phyloP scores from a whole-genome alignment of 495 filamentous ascomycete species.

The Amorphotheca resinae region DNA sequence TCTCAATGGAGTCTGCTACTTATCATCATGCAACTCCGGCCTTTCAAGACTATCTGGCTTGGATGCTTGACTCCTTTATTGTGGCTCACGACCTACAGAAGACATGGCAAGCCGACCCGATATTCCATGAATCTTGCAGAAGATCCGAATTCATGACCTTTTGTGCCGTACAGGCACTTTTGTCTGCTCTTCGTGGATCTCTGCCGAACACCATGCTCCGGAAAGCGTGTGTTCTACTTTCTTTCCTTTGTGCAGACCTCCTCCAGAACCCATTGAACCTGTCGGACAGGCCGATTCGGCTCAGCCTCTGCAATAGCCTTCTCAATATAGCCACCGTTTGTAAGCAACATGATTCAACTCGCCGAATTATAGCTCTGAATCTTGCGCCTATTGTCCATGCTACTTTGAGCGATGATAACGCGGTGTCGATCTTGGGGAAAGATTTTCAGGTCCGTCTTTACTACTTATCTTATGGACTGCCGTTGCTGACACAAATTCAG shows the following conservation, averaged over 20 bases:
- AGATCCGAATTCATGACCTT: background rate
- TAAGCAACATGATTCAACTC: conserved; percentile 12
- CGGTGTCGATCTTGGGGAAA: conserved; percentile 4
- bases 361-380: conserved; percentile 5
- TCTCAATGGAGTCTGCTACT: conserved; percentile 14
- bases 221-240: conserved; percentile 15
- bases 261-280: conserved; percentile 2
- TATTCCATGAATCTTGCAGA: conserved; percentile 2
- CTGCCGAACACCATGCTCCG: conserved; percentile 6
- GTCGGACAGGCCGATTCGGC: background rate
- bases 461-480: background rate
- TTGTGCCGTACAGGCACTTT: conserved; percentile 7
- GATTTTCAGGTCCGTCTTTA: conserved; percentile 19
- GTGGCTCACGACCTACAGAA: conserved; percentile 11
- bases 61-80: conserved; percentile 20
- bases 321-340: conserved; percentile 9
- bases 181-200: conserved; percentile 6
- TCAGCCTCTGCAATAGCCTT: conserved; percentile 9
- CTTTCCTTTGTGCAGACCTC: conserved; percentile 7
- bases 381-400: conserved; percentile 10
- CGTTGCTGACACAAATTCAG: conserved; percentile 3
- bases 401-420: conserved; percentile 6
- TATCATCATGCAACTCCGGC: conserved; percentile 15
- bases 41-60: conserved; percentile 19
- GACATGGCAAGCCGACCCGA: conserved; percentile 6